A percentile compares a stretch with the other conserved stretches of the same genome.
Conservation (phyloP, 192 early-diverging fungal species). For the Glomus cerebriforme region DNA sequence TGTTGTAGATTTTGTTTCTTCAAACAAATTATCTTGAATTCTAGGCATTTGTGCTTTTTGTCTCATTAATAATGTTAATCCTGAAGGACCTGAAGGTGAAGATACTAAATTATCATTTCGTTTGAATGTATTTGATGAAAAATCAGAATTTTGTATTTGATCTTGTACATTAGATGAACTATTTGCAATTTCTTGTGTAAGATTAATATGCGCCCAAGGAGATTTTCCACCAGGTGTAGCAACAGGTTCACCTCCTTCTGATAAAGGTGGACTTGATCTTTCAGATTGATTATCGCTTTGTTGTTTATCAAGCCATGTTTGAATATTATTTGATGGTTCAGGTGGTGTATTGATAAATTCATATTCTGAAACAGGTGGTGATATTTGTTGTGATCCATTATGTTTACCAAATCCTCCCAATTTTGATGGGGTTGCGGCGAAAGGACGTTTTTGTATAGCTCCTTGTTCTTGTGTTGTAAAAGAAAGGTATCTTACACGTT, state of each 20-base stretch:
- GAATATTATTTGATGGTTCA: neutral
- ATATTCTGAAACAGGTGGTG: neutral
- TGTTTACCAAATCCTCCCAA: neutral
- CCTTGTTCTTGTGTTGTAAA: slow-evolving; percentile 35
- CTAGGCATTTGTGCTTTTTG: neutral
- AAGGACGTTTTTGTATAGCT: slow-evolving; percentile 21
- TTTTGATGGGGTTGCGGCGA: neutral
- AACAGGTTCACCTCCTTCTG: neutral
- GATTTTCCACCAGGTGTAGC: neutral
- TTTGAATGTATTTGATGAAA: slow-evolving; percentile 17
- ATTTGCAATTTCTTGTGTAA: slow-evolving; percentile 10
- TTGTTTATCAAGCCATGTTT: slow-evolving; percentile 28
- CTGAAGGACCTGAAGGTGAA: slow-evolving; percentile 21
- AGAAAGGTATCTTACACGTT: slow-evolving; percentile 47
- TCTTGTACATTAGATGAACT: neutral
- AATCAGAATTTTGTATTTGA: neutral
- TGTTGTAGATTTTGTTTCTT: neutral
- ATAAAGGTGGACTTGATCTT: neutral
- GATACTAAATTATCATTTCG: slow-evolving; percentile 12
- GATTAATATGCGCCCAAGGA: slow-evolving; percentile 25
- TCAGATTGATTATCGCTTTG: neutral
- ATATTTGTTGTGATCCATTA: neutral
- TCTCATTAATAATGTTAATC: slow-evolving; percentile 27
- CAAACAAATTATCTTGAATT: slow-evolving; percentile 4
- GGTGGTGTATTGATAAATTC: neutral